Evolutionary conservation across 371 early-diverging fungal genomes (phyloP).

Genomic region (Syncephalastrum sp.): DNA sequence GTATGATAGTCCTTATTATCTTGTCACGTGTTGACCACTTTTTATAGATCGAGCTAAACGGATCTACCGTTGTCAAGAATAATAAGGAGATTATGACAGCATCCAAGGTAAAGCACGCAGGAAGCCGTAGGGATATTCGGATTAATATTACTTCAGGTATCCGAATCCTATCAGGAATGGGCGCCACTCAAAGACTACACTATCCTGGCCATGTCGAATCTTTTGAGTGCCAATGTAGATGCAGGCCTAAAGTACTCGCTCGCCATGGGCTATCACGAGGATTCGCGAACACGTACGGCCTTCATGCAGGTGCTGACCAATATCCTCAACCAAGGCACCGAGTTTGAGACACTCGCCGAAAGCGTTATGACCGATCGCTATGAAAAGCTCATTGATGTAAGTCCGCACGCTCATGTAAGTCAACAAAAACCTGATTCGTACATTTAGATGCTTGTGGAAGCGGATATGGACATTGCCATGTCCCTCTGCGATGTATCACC

Average conservation of each 20-base stretch:
- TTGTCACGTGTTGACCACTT: background rate
- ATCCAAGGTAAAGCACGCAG: slow-evolving; percentile 7
- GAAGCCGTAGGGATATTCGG: too few relatives aligned
- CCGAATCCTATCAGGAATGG: slow-evolving; percentile 49
- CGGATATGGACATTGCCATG: slow-evolving; percentile 73
- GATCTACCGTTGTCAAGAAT: slow-evolving; percentile 13
- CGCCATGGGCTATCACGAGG: slow-evolving; percentile 90
- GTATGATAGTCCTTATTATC: background rate
- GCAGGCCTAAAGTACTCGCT: slow-evolving; percentile 86
- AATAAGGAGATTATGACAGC: slow-evolving; percentile 16
- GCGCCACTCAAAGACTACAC: slow-evolving; percentile 76
- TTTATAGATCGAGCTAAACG: slow-evolving; percentile 12
- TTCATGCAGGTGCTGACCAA: slow-evolving; percentile 93
- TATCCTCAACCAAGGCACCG: slow-evolving; percentile 82
- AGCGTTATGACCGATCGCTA: slow-evolving; percentile 73
- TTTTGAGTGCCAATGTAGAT: slow-evolving; percentile 88
- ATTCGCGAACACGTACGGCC: slow-evolving; percentile 80
- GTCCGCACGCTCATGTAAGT: background rate
- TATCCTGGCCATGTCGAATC: slow-evolving; percentile 83
- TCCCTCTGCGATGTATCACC: slow-evolving; percentile 87
- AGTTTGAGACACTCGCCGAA: slow-evolving; percentile 81
- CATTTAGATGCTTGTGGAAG: slow-evolving; percentile 55
- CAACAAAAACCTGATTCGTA: background rate
- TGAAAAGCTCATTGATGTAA: slow-evolving; percentile 71
- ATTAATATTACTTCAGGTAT: background rate